Percentiles rank a stretch among this genome's conserved stretches.
Conservation (phyloP, 139 green algal genomes). For the Protoeuglena noctilucae region DNA sequence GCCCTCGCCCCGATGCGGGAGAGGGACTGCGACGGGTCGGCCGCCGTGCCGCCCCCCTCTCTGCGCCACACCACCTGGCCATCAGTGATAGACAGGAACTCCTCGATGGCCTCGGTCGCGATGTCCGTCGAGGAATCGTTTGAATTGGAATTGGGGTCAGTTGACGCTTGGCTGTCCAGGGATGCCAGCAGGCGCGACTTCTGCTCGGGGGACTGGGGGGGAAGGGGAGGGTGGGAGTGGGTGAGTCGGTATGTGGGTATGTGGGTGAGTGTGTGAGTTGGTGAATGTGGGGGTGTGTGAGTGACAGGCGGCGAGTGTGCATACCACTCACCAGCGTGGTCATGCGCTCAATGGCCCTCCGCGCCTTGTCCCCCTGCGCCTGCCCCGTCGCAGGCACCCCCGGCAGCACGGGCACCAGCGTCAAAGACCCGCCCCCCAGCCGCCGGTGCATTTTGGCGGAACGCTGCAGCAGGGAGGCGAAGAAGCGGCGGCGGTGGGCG, state of each 20-base stretch:
- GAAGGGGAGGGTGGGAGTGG: conserved; percentile 3
- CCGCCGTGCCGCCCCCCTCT: conserved; percentile 4
- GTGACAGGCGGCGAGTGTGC: conserved; percentile 4
- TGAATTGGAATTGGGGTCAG: too few species aligned
- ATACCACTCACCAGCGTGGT: conserved; percentile 28
- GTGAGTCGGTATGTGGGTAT: background rate
- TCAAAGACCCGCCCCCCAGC: conserved; percentile 51
- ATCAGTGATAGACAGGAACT: conserved; percentile 84
- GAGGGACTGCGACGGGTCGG: conserved; percentile 40
- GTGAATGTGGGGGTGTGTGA: background rate
- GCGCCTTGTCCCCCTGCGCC: conserved; percentile 12
- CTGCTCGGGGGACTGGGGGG: conserved; percentile 7
- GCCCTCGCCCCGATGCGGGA: conserved; percentile 57
- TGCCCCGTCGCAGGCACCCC: conserved; percentile 40
- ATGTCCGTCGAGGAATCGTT: too few species aligned
- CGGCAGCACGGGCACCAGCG: conserved; percentile 47
- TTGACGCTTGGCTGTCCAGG: background rate
- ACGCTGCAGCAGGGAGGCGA: conserved; percentile 63
- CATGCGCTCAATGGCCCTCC: conserved; percentile 40
- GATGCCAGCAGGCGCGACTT: conserved; percentile 17
- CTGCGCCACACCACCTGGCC: conserved; percentile 29
- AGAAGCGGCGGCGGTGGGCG: conserved; percentile 47
- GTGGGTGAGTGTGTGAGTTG: background rate
- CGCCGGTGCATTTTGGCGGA: conserved; percentile 43
- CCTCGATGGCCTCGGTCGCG: conserved; percentile 56